Base-by-base conservation (phyloP, 441 rosid species). In the Francoa sonchifolia region DNA sequence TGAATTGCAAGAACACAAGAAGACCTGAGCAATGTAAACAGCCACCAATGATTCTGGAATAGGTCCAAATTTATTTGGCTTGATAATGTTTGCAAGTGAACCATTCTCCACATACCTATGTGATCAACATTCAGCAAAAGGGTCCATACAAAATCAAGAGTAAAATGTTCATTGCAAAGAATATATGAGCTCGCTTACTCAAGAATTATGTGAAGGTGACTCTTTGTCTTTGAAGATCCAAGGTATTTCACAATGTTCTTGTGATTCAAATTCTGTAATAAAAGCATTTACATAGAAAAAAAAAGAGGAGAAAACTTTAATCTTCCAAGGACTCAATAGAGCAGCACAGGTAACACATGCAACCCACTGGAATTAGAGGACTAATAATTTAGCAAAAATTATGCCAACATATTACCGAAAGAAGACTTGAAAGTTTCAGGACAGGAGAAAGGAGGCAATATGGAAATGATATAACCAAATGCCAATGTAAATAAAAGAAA, bases 31-130 rank as follows among this genome's bases (percentile, higher is more conserved):
- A 66, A 92, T 92, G 66, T 87, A 92, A 58, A 87, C 81, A 52
- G 94, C 86, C 59, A 92, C 99, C 74, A 92, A 61, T 5, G 95
- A 81, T 55, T 92, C 99, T 18, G 99, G 99, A 55, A 92, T 79
- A 47, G 99, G 99, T 50, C 99, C 97, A 62, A 92, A 92, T 51
- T 87, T 92, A 63, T 87, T 92, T 50, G 99, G 99, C 76, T 87
- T 92, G 43, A 92, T 87, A 47, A 92, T 92, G 65, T 87, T 92
- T 30, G 99, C 99, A 55, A 92, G 94, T 9, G 99, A 92, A 34
- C 99, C 99, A 69, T 92, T 92, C 76, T 92, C 99, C 58, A 83
- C 99, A 30, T 87, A 87, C 76, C 99, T 92, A 60, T 26, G 62
- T 44, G 50, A 61, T 46, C 40, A 57, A 44, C 20, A 57, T 35